Conservation (phyloP, 108 stramenopile genomes). For the Nitzschia sp. region DNA sequence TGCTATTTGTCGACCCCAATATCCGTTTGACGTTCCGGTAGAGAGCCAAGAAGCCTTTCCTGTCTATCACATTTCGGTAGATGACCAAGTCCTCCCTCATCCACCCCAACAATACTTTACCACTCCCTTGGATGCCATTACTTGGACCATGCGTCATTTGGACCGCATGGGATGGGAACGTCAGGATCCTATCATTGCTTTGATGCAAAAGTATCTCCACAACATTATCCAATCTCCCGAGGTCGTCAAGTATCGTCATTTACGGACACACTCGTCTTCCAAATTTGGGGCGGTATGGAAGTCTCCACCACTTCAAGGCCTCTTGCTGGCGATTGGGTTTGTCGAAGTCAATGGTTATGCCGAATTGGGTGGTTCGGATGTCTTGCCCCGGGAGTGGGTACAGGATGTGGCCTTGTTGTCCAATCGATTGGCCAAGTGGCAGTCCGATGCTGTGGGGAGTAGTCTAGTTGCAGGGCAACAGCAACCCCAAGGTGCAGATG, state of each 20-base stretch:
- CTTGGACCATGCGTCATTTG: conserved; percentile 61
- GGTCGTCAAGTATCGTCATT: conserved; percentile 55
- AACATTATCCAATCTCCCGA: conserved; percentile 60
- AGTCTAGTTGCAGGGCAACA: not conserved
- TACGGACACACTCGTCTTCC: conserved; percentile 36
- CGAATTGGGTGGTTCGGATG: conserved; percentile 43
- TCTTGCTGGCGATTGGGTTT: conserved; percentile 63
- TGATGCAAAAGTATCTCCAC: conserved; percentile 52
- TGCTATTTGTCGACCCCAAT: conserved; percentile 6
- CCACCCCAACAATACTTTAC: conserved; percentile 25
- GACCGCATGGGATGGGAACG: conserved; percentile 34
- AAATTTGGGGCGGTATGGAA: conserved; percentile 61
- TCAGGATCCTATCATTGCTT: conserved; percentile 26
- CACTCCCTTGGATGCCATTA: conserved; percentile 32
- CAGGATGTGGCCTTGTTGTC: conserved; percentile 51
- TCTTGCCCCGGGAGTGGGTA: conserved; percentile 42
- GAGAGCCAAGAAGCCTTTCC: conserved; percentile 24
- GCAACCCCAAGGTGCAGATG: conserved; percentile 62
- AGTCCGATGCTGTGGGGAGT: no score
- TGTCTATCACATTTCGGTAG: conserved; percentile 24
- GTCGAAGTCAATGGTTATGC: conserved; percentile 51
- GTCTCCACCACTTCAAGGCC: conserved; percentile 61
- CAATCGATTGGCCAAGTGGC: conserved; percentile 36
- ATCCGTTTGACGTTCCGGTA: conserved; percentile 13
- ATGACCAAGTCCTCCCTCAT: conserved; percentile 45